These are phyloP conservation scores for Chlorella sorokiniana DNA, from an alignment of 139 green algal genomes.

Conservation along the genomic window DNA sequence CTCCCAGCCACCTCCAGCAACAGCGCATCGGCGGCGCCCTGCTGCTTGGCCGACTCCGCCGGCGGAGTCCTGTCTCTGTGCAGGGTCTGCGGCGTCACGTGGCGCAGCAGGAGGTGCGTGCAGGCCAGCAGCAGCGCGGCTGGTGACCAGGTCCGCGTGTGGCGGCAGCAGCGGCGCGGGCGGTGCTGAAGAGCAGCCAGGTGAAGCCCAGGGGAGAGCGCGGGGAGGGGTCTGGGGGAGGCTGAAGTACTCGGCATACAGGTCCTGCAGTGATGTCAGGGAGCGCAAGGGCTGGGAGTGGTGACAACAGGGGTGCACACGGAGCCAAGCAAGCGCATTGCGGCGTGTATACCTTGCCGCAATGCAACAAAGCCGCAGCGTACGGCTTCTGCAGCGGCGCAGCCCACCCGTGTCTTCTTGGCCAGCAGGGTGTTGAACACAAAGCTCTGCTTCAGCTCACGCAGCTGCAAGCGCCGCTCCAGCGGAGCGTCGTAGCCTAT, in stretches of 20 bases:
- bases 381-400: background rate
- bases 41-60: background rate
- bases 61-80: background rate
- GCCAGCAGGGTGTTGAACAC: constrained; percentile 9
- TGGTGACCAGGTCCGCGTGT: constrained; percentile 42
- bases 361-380: background rate
- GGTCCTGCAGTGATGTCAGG: constrained; percentile 13
- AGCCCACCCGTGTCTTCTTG: constrained; percentile 26
- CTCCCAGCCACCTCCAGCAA: background rate
- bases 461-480: background rate
- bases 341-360: background rate
- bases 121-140: constrained; percentile 50
- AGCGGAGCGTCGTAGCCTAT: background rate
- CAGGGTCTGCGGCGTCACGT: constrained; percentile 23
- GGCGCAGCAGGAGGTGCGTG: constrained; percentile 23
- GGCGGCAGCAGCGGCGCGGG: constrained; percentile 45
- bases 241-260: constrained; percentile 1
- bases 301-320: background rate
- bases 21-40: background rate
- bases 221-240: background rate
- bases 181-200: constrained; percentile 48
- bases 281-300: background rate
- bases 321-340: background rate
- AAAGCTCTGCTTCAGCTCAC: constrained; percentile 23
- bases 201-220: constrained; percentile 2